Base-by-base conservation (phyloP, 164 flowering plant genomes). In the Vitis cinerea region DNA sequence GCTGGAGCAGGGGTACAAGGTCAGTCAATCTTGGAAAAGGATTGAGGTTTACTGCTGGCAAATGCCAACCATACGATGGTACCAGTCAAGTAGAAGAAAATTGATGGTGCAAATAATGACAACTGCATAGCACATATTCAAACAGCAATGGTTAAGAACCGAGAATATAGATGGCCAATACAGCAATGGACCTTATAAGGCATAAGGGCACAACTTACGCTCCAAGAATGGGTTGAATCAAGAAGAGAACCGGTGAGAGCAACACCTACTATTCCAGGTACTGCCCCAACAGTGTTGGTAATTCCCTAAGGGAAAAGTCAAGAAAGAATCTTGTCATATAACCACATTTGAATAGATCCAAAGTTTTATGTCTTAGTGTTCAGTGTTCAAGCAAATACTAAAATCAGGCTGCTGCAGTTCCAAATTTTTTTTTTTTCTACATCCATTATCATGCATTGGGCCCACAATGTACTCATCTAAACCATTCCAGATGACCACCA, bases 1-100 rank as follows among this genome's bases (percentile, higher is more conserved):
- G 29, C 17, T 11, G 53, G 50, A 61, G 59, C 51, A 31, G 11
- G 50, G 1, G 29, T 10, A 27, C 3, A 29, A 44, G 61, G 11
- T 84, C 74, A 90, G 66, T 83, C 94, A 15, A 23, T 63, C 75
- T 90, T 78, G 51, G 84, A 76, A 75, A 95, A 95, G 63, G 64
- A 85, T 77, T 88, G 96, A 64, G 99, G 98, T 79, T 90, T 82
- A 80, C 97, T 91, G 91, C 97, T 94, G 47, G 99, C 99, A 66
- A 91, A 89, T 12, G 67, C 68, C 79, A 95, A 77, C 99, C 99
- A 95, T 48, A 95, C 88, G 8, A 88, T 61, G 3, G 97, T 86
- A 47, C 98, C 98, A 27, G 97, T 92, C 81, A 93, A 77, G 87
- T 95, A 93, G 89, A 95, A 95, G 87, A 95, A 95, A 81, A 95